Base-by-base conservation (phyloP, 2,329 filamentous ascomycete species). In the Blastomyces emzantsi region DNA sequence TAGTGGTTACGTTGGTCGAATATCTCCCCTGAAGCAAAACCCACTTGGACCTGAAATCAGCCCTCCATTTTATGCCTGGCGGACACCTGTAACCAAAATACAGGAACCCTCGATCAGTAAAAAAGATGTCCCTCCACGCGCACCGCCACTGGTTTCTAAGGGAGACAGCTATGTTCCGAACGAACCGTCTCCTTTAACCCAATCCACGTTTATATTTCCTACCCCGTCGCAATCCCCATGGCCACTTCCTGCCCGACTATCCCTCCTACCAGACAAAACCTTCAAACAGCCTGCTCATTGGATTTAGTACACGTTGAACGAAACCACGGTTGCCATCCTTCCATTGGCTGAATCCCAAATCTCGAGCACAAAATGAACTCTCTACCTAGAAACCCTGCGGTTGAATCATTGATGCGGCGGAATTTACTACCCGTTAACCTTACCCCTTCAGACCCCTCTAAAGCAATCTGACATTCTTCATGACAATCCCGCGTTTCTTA, bases 161-260 rank as follows among this genome's bases (percentile, higher is more conserved):
- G 55, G 28, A 15, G 25, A 41, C 8, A 41, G 4, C 13, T 3
- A 25, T 30, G 19, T 30, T 22, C 33, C 52, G 5, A 41, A 19
- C 11, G 39, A 45, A 13, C 25, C 39, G 2, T 49, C 25, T 47
- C 54, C 36, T 19, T 47, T 47, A 30, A 28, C 61, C 28, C 36
- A 59, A 25, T 52, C 52, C 17, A n/a, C 39, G 7, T 43, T 30
- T 9, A 19, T 17, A 47, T 43, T 13, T 9, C 51, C 54, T 57
- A 39, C 61, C 1, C 28, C n/a, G 45, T 33, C n/a, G 41, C 22
- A 39, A 19, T n/a, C 45, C 8, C 7, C 47, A 19, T 54, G 60
- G 60, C 47, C 60, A 41, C 60, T 41, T 54, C 60, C 60, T 17
- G 41, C 39, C 30, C 58, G 22, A 30, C 19, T 60, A 49, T 60